Evolutionary conservation across 2,329 filamentous ascomycete genomes (phyloP).

Genomic region (Botrytis deweyae): DNA sequence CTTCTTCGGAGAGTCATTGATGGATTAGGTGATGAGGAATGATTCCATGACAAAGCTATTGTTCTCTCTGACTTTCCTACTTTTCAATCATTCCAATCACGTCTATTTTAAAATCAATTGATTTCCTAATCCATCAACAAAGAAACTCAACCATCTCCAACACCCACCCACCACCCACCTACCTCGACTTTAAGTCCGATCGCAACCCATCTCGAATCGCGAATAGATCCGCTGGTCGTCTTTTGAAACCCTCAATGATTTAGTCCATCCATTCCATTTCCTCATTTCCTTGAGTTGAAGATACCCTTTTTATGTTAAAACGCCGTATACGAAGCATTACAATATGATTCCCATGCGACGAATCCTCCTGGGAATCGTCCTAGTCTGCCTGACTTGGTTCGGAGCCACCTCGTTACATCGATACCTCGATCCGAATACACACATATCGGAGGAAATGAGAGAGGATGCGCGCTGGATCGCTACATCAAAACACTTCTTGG

Average conservation of each 20-base stretch:
- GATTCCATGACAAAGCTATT: not conserved
- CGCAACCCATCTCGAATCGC: not conserved
- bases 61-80: not conserved
- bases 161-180: too few species aligned
- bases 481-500: slow-evolving; percentile 69
- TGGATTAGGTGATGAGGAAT: not conserved
- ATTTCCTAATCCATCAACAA: not conserved
- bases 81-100: not conserved
- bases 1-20: slow-evolving; percentile 13
- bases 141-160: not conserved
- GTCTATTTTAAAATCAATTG: not conserved
- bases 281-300: slow-evolving; percentile 19
- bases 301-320: slow-evolving; percentile 6
- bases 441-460: slow-evolving; percentile 51
- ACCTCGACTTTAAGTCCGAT: not conserved
- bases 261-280: not conserved
- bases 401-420: slow-evolving; percentile 52
- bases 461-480: slow-evolving; percentile 68
- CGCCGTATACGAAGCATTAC: not conserved
- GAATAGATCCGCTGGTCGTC: slow-evolving; percentile 18
- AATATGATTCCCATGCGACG: slow-evolving; percentile 32
- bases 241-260: slow-evolving; percentile 16
- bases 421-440: slow-evolving; percentile 60
- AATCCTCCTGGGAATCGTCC: slow-evolving; percentile 41
- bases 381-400: slow-evolving; percentile 47